Conservation (phyloP, 2,329 filamentous ascomycete genomes). For the Amesomyces nigricolor region DNA sequence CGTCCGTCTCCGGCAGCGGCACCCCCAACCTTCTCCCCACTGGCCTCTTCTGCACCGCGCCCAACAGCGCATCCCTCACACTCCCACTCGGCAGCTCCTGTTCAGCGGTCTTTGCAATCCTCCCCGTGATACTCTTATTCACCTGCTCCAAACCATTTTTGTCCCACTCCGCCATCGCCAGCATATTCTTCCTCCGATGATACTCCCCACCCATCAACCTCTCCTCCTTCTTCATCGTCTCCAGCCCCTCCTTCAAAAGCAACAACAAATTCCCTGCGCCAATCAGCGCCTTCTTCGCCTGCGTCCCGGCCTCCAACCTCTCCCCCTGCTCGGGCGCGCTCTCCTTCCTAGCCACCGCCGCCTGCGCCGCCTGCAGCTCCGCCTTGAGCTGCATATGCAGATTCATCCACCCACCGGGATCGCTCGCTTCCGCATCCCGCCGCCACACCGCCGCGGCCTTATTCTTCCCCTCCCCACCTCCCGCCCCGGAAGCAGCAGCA, state of each 20-base stretch:
- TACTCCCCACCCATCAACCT: slow-evolving; percentile 69
- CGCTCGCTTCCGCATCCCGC: slow-evolving; percentile 39
- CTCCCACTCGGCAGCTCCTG: slow-evolving; percentile 44
- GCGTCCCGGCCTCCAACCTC: slow-evolving; percentile 57
- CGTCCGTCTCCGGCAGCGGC: slow-evolving; percentile 67
- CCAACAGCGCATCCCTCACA: slow-evolving; percentile 48
- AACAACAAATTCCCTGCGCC: slow-evolving; percentile 60
- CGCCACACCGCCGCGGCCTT: slow-evolving; percentile 13
- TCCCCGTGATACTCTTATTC: slow-evolving; percentile 36
- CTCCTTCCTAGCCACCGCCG: slow-evolving; percentile 63
- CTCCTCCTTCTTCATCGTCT: slow-evolving; percentile 47
- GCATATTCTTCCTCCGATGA: slow-evolving; percentile 62
- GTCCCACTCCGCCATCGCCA: slow-evolving; percentile 65
- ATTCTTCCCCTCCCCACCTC: slow-evolving; percentile 26
- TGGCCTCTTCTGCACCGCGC: slow-evolving; percentile 22
- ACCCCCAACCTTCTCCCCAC: slow-evolving; percentile 64
- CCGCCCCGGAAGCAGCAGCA: slow-evolving; percentile 30
- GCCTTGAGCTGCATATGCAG: slow-evolving; percentile 69
- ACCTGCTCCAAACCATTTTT: slow-evolving; percentile 66
- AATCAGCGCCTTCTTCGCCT: slow-evolving; percentile 69
- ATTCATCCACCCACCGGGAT: slow-evolving; percentile 70
- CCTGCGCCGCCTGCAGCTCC: slow-evolving; percentile 63
- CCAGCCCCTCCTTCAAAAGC: slow-evolving; percentile 61
- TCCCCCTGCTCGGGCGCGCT: slow-evolving; percentile 40
- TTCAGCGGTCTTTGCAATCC: not conserved